phyloP scores from a whole-genome alignment of 352 stramenopile genomes.

The Elongisporangium anandrum region DNA sequence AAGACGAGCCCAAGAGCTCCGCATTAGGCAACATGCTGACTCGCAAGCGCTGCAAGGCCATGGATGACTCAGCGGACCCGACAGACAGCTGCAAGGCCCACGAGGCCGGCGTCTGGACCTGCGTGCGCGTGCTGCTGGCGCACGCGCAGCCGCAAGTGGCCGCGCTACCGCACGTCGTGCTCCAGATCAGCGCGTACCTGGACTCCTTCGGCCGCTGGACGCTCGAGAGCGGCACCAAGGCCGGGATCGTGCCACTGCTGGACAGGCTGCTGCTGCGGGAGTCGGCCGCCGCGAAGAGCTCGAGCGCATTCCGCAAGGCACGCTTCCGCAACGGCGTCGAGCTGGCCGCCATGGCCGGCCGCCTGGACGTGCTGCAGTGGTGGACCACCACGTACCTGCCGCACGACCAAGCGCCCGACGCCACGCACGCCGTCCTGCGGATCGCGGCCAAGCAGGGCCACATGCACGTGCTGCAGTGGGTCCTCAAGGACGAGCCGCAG shows the following conservation, averaged over 20 bases:
- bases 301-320: constrained; percentile 1
- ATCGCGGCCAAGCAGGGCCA: constrained; percentile 20
- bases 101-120: background rate
- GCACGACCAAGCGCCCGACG: constrained; percentile 12
- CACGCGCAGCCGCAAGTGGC: constrained; percentile 14
- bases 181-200: constrained; percentile 28
- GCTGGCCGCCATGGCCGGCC: background rate
- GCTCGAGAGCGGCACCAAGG: constrained; percentile 17
- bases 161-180: constrained; percentile 17
- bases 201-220: constrained; percentile 25
- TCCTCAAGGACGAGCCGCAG: constrained; percentile 3
- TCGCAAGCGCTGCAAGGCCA: background rate
- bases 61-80: background rate
- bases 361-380: background rate
- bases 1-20: background rate
- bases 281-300: constrained; percentile 7
- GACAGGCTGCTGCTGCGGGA: constrained; percentile 19
- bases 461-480: constrained; percentile 24
- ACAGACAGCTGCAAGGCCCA: background rate
- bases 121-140: background rate
- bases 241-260: constrained; percentile 16
- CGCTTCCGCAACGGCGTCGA: constrained; percentile 3
- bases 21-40: background rate
- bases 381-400: background rate
- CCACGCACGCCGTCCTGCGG: constrained; percentile 16